These are phyloP conservation scores for Lasiodiplodia theobromae DNA, from an alignment of 2,329 filamentous ascomycete genomes.

Conservation along the genomic window DNA sequence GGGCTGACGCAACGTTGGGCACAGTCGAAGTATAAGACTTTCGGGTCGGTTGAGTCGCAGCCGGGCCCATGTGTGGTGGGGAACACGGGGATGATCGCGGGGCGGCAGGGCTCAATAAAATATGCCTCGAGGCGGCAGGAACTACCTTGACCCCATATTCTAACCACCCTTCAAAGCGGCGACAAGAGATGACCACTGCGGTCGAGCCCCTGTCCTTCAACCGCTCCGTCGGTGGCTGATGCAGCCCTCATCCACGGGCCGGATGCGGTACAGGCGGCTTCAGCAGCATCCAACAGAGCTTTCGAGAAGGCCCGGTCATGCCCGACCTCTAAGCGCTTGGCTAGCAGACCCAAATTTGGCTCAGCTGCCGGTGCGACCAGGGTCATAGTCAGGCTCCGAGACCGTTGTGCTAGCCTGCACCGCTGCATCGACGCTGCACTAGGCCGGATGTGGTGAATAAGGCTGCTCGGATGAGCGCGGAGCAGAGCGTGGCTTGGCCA, in stretches of 20 bases:
- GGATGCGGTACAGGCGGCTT: conserved; percentile 23
- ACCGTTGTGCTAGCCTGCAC: conserved; percentile 19
- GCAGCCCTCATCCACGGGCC: conserved; percentile 17
- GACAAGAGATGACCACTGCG: conserved; percentile 14
- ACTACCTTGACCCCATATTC: neutral
- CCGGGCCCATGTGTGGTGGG: conserved; percentile 25
- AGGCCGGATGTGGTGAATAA: conserved; percentile 3
- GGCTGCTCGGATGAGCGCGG: conserved; percentile 25
- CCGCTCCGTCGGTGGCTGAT: conserved; percentile 18
- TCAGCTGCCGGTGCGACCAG: conserved; percentile 6
- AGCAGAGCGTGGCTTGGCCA: conserved; percentile 17
- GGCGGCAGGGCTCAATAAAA: conserved; percentile 24
- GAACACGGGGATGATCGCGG: conserved; percentile 28
- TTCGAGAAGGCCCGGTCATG: conserved; percentile 24
- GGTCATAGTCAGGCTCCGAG: conserved; percentile 12
- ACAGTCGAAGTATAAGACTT: conserved; percentile 9
- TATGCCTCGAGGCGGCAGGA: conserved; percentile 14
- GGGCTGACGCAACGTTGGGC: conserved; percentile 21
- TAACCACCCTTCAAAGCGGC: conserved; percentile 17
- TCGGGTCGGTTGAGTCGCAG: conserved; percentile 10
- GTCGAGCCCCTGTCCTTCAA: conserved; percentile 8
- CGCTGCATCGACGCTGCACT: conserved; percentile 19
- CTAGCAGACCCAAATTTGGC: conserved; percentile 19
- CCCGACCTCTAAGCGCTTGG: conserved; percentile 3
- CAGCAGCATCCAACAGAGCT: conserved; percentile 25